These are phyloP conservation scores for Beauveria asiatica DNA, from an alignment of 2,329 filamentous ascomycete genomes.

Conservation along the genomic window DNA sequence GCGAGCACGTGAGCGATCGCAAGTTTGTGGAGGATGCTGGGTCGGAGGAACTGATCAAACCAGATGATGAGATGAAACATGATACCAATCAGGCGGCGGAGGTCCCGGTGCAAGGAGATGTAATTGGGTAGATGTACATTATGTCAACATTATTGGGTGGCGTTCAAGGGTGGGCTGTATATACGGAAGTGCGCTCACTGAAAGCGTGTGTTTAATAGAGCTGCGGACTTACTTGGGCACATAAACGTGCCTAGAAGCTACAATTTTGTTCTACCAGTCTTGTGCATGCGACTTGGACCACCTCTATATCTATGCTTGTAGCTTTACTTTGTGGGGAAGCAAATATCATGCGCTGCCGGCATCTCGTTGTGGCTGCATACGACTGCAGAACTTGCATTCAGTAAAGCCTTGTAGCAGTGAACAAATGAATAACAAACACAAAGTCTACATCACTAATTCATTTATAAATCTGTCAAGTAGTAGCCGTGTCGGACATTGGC, in stretches of 20 bases:
- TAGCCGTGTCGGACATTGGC: not conserved
- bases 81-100: conserved; percentile 30
- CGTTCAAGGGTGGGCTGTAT: conserved; percentile 14
- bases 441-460: no score
- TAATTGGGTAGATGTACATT: conserved; percentile 23
- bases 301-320: not conserved
- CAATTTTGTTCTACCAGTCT: not conserved
- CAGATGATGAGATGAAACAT: conserved; percentile 32
- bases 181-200: not conserved
- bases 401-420: no score
- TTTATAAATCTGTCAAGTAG: no score
- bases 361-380: no score
- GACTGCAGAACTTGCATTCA: no score
- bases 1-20: conserved; percentile 76
- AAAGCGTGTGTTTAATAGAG: conserved; percentile 7
- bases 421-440: no score
- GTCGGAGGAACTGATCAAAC: conserved; percentile 65
- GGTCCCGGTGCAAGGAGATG: conserved; percentile 30
- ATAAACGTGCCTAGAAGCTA: not conserved
- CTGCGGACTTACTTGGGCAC: not conserved
- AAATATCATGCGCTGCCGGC: not conserved
- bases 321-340: not conserved
- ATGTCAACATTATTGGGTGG: conserved; percentile 10
- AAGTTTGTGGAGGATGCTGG: conserved; percentile 71
- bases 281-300: not conserved